These are phyloP conservation scores for Pyricularia grisea DNA, from an alignment of 2,329 filamentous ascomycete species.

Conservation along the genomic window DNA sequence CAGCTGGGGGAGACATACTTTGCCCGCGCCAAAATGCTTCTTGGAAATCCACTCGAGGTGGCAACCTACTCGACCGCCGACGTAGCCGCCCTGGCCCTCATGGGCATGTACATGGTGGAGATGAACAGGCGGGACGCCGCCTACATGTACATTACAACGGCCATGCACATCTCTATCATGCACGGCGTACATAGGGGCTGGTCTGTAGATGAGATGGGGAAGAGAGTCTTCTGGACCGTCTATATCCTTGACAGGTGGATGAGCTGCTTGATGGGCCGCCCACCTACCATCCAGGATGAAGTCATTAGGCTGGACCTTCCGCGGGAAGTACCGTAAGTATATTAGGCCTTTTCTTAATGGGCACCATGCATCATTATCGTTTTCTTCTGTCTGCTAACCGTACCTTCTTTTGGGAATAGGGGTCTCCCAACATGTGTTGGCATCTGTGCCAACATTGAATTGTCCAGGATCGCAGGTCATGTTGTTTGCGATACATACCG, in stretches of 20 bases:
- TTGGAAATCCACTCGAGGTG: slow-evolving; percentile 38
- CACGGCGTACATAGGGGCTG: slow-evolving; percentile 36
- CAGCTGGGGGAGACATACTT: slow-evolving; percentile 33
- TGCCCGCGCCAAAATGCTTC: slow-evolving; percentile 28
- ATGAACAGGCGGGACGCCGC: slow-evolving; percentile 38
- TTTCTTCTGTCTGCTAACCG: slow-evolving; percentile 6
- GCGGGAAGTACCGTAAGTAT: slow-evolving; percentile 27
- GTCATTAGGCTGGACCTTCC: slow-evolving; percentile 34
- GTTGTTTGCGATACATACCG: slow-evolving; percentile 38
- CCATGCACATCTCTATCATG: slow-evolving; percentile 37
- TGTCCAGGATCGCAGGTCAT: slow-evolving; percentile 36
- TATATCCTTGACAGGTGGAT: slow-evolving; percentile 39
- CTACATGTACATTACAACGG: slow-evolving; percentile 34
- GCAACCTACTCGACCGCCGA: slow-evolving; percentile 30
- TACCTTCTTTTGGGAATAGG: slow-evolving; percentile 14
- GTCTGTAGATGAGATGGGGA: slow-evolving; percentile 30
- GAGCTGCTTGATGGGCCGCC: slow-evolving; percentile 39
- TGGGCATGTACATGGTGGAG: slow-evolving; percentile 39
- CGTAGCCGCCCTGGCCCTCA: slow-evolving; percentile 33
- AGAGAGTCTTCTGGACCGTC: slow-evolving; percentile 41
- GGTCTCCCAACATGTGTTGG: slow-evolving; percentile 33
- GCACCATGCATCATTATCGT: background rate
- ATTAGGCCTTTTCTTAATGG: too few species aligned
- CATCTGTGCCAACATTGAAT: slow-evolving; percentile 33
- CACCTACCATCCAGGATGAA: slow-evolving; percentile 35